These are phyloP conservation scores for Amanita subjunquillea DNA, from an alignment of 768 basidiomycete genomes.

Conservation along the genomic window DNA sequence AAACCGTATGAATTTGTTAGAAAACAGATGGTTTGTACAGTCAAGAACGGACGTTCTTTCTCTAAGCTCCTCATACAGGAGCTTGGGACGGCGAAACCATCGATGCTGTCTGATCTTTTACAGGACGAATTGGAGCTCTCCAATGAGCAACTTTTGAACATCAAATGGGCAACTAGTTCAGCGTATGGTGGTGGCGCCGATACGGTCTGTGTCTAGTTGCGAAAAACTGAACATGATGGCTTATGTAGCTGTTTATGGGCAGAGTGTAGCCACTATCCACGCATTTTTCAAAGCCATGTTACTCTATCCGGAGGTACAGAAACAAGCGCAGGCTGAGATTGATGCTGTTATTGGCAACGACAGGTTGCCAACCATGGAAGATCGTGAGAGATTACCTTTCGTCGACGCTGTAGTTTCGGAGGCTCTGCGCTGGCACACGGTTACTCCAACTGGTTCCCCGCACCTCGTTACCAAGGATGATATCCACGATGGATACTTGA, in stretches of 20 bases:
- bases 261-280: conserved; percentile 30
- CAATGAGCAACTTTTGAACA: too few relatives aligned
- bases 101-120: too few relatives aligned
- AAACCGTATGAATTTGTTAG: too few relatives aligned
- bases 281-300: conserved; percentile 31
- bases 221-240: not conserved
- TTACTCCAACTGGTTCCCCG: conserved; percentile 18
- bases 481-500: conserved; percentile 30
- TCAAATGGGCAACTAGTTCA: too few relatives aligned
- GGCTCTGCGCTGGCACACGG: too few relatives aligned
- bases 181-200: conserved; percentile 16
- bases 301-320: conserved; percentile 25
- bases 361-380: conserved; percentile 28
- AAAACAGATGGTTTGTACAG: too few relatives aligned
- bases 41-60: too few relatives aligned
- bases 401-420: conserved; percentile 15
- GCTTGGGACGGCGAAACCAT: too few relatives aligned
- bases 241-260: not conserved
- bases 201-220: conserved; percentile 3
- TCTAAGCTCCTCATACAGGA: too few relatives aligned
- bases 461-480: conserved; percentile 34
- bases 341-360: conserved; percentile 28
- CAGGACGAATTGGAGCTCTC: too few relatives aligned
- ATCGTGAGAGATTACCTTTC: conserved; percentile 30
- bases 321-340: conserved; percentile 31